Evolutionary conservation across 106 monocot genomes (phyloP).

Genomic region (Acorus gramineus): DNA sequence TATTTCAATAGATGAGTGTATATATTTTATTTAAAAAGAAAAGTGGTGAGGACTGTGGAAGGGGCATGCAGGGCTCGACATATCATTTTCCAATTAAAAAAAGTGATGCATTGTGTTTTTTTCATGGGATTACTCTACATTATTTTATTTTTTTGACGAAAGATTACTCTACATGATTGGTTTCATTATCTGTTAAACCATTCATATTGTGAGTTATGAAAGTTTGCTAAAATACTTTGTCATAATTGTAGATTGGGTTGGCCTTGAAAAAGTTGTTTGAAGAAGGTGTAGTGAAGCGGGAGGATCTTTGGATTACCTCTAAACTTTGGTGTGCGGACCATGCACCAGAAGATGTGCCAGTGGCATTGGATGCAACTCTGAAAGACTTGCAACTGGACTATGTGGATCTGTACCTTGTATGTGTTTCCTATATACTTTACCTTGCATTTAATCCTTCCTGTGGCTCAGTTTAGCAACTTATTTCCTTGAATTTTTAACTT

Average conservation of each 20-base stretch:
- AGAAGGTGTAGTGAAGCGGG: slow-evolving; percentile 39
- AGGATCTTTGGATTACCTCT: slow-evolving; percentile 48
- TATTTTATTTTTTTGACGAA: too few species aligned
- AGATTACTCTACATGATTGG: too few species aligned
- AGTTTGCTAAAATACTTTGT: too few species aligned
- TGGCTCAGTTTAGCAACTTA: background rate
- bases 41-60: too few species aligned
- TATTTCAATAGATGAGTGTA: too few species aligned
- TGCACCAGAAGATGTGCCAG: slow-evolving; percentile 52
- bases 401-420: slow-evolving; percentile 51
- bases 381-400: slow-evolving; percentile 62
- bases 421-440: background rate
- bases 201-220: too few species aligned
- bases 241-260: slow-evolving; percentile 33
- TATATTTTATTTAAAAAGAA: too few species aligned
- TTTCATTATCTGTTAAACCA: too few species aligned
- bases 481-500: slow-evolving; percentile 5
- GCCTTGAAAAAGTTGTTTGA: slow-evolving; percentile 44
- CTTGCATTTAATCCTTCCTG: background rate
- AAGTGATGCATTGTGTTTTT: too few species aligned
- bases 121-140: too few species aligned
- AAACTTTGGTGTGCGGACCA: slow-evolving; percentile 82
- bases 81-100: too few species aligned
- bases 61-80: too few species aligned
- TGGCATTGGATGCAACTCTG: slow-evolving; percentile 38